These are phyloP conservation scores for Dendrocalamus sinicus DNA, from an alignment of 176 grass and related monocot species.

Conservation along the genomic window DNA sequence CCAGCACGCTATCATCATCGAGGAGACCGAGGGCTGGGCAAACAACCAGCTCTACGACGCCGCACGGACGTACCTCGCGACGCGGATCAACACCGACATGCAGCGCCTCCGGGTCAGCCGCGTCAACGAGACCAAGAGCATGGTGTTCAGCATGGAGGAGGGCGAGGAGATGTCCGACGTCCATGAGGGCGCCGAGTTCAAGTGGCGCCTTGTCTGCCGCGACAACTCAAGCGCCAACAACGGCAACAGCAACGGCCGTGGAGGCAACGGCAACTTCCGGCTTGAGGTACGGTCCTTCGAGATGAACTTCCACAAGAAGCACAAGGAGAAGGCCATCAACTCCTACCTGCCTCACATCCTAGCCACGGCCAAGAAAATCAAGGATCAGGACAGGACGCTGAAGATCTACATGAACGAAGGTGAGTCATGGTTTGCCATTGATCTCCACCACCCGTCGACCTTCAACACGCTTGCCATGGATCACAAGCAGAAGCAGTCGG, in stretches of 20 bases:
- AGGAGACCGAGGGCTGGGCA: slow-evolving; percentile 66
- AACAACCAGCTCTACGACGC: slow-evolving; percentile 84
- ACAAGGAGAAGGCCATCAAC: slow-evolving; percentile 65
- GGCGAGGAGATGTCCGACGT: slow-evolving; percentile 86
- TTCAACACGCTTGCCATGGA: slow-evolving; percentile 85
- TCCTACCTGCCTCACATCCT: slow-evolving; percentile 79
- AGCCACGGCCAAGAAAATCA: slow-evolving; percentile 61
- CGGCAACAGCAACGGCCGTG: slow-evolving; percentile 22
- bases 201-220: slow-evolving; percentile 66
- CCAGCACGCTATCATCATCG: slow-evolving; percentile 72
- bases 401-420: slow-evolving; percentile 90
- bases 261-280: slow-evolving; percentile 36
- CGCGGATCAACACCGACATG: slow-evolving; percentile 76
- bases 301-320: slow-evolving; percentile 79
- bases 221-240: slow-evolving; percentile 35
- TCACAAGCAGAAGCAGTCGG: slow-evolving; percentile 51
- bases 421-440: slow-evolving; percentile 63
- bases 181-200: slow-evolving; percentile 76
- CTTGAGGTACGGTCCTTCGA: slow-evolving; percentile 65
- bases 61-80: slow-evolving; percentile 65
- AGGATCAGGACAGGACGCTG: slow-evolving; percentile 66
- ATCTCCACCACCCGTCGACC: slow-evolving; percentile 85
- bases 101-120: slow-evolving; percentile 69
- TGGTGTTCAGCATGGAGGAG: slow-evolving; percentile 71
- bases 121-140: slow-evolving; percentile 64